Evolutionary conservation across 2,329 filamentous ascomycete genomes (phyloP), one percentile per base, ranked within the genome.

Genomic region (Trichoderma sp.): DNA sequence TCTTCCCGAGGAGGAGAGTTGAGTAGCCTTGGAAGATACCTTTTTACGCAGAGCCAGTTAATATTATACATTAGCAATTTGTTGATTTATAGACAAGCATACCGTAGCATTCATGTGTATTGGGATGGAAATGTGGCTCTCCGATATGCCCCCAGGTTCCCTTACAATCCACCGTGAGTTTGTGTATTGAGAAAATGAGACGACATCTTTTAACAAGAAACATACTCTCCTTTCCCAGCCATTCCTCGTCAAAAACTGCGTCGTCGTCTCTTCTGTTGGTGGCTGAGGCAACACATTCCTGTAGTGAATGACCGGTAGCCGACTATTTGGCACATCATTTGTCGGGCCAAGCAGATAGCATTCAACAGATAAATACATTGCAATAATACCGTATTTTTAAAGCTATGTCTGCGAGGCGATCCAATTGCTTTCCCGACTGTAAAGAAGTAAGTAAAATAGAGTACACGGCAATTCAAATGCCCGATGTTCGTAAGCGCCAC

Each of bases 61-160:
- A 6, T 20, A 8, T 12, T 13, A 1, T 15, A 6, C 3, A 8
- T 8, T 9, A 6, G n/a, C 3, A 2, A 11, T 32, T 15, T 6
- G 8, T 23, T 17, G 26, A 6, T 8, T 3, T 12, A 32, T 36
- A 26, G 7, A 7, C 36, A 4, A 30, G 23, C 30, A 2, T n/a
- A 55, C 63, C 63, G 9, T 55, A 66, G 43, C 43, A 55, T 55
- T 66, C 63, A 20, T 66, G 63, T 4, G 63, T 66, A 26, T 66
- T 66, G 32, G 63, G 63, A 9, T 55, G 63, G 26, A 66, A 66
- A 26, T 66, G 63, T 12, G 28, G 13, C 32, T 28, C 50, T 28
- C 30, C 47, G 13, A 66, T 66, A 13, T 66, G 63, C 3, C 63
- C 63, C 63, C 63, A 66, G 3, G 47, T 55, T 55, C 63, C 63